Evolutionary conservation across 129 eudicot species (phyloP), one percentile per base, ranked within the genome.

Genomic region (Mikania micrantha): DNA sequence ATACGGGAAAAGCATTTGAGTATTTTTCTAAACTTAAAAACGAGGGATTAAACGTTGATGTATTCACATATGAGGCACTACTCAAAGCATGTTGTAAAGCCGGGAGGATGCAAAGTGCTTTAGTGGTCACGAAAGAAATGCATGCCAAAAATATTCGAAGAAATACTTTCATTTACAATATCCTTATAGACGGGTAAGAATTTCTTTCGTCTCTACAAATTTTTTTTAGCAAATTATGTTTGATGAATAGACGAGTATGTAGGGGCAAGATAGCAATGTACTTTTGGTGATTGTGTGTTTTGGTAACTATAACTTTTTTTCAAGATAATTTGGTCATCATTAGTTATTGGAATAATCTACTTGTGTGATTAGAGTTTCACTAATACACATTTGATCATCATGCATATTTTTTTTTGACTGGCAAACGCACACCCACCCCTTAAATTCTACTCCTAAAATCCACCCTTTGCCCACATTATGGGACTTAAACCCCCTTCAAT

Each of bases 21-120:
- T 94, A 90, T 50, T 94, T 94, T 41, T 74, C 95, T 3, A 81
- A 78, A 80, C 48, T 94, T 2, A 89, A 87, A 80, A 84, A 78
- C 4, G 99, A 94, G 74, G 99, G 99, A 27, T 85, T 94, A 22
- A 86, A 90, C 76, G 80, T 94, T 71, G 99, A 90, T 71, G 95
- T 87, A 41, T 94, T 71, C 80, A 81, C 86, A 1, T 94, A 89
- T 9, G 95, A 94, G 85, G 97, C 97, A 34, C 73, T 94, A 36
- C 97, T 94, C 70, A 94, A 94, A 76, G 97, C 97, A 17, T 94
- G 97, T 61, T 94, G 99, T 73, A 94, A 94, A 79, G 74, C 99
- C 24, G 99, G 99, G 66, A 87, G 99, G 81, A 94, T 94, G 97
- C 99, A 94, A 77, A 93, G 96, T 81, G 99, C 99, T 78, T 80